Base-by-base conservation (phyloP, 768 basidiomycete genomes). In the Boletus reticuloceps region DNA sequence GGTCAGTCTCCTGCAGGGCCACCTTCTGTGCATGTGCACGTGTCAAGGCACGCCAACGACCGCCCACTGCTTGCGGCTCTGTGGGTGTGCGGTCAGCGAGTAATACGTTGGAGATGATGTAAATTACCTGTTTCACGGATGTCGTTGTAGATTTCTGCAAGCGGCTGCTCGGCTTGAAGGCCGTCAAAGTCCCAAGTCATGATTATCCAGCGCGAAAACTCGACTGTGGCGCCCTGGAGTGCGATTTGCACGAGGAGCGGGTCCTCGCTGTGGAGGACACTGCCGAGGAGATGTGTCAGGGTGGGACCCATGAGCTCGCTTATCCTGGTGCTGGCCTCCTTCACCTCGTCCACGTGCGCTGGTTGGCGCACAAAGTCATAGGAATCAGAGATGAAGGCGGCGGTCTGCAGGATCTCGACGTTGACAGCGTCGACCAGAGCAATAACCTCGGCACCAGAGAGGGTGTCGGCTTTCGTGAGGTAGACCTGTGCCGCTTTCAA, bases 11-110 rank as follows among this genome's bases (percentile, higher is more conserved):
- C n/a, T 69, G 70, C 4, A 72, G 57, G 19, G 63, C 64, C 3
- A 62, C 61, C 41, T 64, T 64, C 42, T 75, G 65, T 19, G 78
- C 74, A 50, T 82, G 79, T 27, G 70, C 68, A 47, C 78, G 73
- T 27, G 83, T 84, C 58, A 84, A 56, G 25, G 82, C 76, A 53
- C 82, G 76, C 82, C 82, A 84, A 27, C 78, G 72, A 47, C 81
- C 83, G 16, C 82, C 76, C 29, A 80, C 74, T 1, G 77, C 73
- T 64, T 82, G 82, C 27, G 75, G 72, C 62, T 83, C 82, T 81
- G 50, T 10, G 7, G 20, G 14, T 12, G 49, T 13, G n/a, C n/a
- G 19, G 47, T 66, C 11, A 65, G 58, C 0, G 12, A 17, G 45
- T 20, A 0, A 13, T 17, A 17, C 10, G 13, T 6, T 3, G 34